These are phyloP conservation scores for Casuarina cunninghamiana DNA, from an alignment of 306 rosid species.

Conservation along the genomic window DNA sequence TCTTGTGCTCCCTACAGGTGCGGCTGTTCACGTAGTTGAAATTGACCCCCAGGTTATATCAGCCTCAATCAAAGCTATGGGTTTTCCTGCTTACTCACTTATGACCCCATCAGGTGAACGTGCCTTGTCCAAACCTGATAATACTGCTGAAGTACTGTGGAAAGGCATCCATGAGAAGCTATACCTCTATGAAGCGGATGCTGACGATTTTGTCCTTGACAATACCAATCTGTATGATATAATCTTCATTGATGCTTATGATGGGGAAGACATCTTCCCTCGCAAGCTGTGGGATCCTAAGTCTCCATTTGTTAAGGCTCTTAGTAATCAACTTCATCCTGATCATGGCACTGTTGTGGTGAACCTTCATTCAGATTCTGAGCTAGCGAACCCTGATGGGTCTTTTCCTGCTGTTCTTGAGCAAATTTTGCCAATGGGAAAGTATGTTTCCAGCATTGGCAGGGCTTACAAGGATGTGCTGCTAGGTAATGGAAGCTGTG, in stretches of 20 bases:
- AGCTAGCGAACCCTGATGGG: constrained; percentile 46
- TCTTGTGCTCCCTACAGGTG: constrained; percentile 55
- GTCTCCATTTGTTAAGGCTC: constrained; percentile 65
- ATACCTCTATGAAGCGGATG: constrained; percentile 72
- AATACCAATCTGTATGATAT: constrained; percentile 58
- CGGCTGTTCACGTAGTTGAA: constrained; percentile 69
- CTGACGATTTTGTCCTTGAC: constrained; percentile 62
- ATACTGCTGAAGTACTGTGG: constrained; percentile 67
- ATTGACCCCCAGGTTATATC: constrained; percentile 90
- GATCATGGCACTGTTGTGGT: constrained; percentile 88
- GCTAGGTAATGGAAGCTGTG: constrained; percentile 36
- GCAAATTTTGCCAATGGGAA: constrained; percentile 68
- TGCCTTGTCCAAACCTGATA: constrained; percentile 42
- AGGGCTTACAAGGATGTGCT: constrained; percentile 70
- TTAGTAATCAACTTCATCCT: constrained; percentile 67
- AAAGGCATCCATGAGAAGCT: constrained; percentile 86
- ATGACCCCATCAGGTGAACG: constrained; percentile 58
- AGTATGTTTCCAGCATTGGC: constrained; percentile 59
- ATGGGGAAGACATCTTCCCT: constrained; percentile 91
- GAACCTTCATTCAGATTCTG: constrained; percentile 90
- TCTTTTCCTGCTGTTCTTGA: constrained; percentile 50
- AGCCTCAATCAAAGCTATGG: constrained; percentile 88
- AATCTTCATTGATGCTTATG: constrained; percentile 86
- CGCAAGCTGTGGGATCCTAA: constrained; percentile 68
- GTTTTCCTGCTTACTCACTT: constrained; percentile 81